Evolutionary conservation across 257 asterid species (phyloP), one percentile per base, ranked within the genome.

Genomic region (Capsicum baccatum): DNA sequence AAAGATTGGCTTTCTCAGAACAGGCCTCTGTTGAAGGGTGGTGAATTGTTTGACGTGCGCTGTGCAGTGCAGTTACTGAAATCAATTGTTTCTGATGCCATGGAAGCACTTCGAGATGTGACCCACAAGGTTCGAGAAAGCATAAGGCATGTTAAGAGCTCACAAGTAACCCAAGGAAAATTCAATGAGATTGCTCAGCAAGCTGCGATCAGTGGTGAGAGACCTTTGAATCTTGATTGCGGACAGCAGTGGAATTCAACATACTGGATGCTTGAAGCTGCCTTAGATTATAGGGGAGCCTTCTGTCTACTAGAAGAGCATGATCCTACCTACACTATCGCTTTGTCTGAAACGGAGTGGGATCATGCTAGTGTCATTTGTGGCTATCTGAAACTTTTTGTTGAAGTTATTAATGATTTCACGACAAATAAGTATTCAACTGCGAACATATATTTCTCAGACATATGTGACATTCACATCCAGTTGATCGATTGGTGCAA

Each of bases 401-500:
- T 91, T 37, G 98, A 96, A 83, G 91, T 91, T 84, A 91, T 92
- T 73, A 93, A 90, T 79, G 89, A 83, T 70, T 83, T 92, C 73
- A 69, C 84, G 14, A 96, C 92, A 81, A 93, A 84, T 90, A 93
- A 89, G 79, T 82, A 80, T 84, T 91, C 94, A 11, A 92, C 98
- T n/a, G 85, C 99, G 57, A 96, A 92, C 88, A 86, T 91, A 69
- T 94, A 87, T 85, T 92, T 96, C 59, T 91, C 98, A 0, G 98
- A 94, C 86, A 84, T 96, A 76, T 96, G 98, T 86, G 98, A 94
- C 64, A 85, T 94, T 91, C 92, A 93, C 91, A 86, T 93, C 82
- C 99, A 91, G 62, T 87, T 96, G 78, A 94, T 89, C 13, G 98
- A 93, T 79, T 96, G 98, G 99, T 90, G 95, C 79, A 89, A 94